Conservation (phyloP, 257 asterid genomes). For the Sherardia arvensis region DNA sequence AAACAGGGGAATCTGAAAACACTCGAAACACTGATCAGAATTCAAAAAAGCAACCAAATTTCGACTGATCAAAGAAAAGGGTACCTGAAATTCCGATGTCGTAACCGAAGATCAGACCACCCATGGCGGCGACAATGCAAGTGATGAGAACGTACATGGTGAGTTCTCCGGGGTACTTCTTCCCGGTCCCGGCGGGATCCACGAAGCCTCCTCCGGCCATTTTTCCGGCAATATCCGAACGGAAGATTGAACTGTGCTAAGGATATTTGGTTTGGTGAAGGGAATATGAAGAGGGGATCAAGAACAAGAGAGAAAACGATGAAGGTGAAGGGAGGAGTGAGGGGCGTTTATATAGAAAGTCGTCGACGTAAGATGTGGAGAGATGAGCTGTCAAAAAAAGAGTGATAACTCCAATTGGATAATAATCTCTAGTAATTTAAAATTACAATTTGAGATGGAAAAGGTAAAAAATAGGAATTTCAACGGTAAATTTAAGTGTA, state of each 20-base stretch:
- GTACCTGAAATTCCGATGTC: slow-evolving; percentile 88
- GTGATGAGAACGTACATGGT: slow-evolving; percentile 54
- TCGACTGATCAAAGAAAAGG: neutral
- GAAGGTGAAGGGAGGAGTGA: neutral
- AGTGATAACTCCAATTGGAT: neutral
- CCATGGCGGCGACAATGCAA: slow-evolving; percentile 91
- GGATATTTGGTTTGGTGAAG: neutral
- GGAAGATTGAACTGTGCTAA: neutral
- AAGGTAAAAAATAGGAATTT: neutral
- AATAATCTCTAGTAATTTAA: neutral
- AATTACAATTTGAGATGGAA: neutral
- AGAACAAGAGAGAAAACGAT: neutral
- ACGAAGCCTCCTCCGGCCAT: slow-evolving; percentile 90
- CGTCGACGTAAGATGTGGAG: slow-evolving; percentile 5
- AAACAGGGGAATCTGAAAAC: neutral
- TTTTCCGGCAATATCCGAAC: neutral
- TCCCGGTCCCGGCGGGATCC: slow-evolving; percentile 28
- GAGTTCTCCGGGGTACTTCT: slow-evolving; percentile 65
- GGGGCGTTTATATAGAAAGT: slow-evolving; percentile 27
- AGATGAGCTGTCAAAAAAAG: slow-evolving; percentile 29
- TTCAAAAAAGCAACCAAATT: neutral
- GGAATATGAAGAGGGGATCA: neutral
- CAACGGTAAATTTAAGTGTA: neutral
- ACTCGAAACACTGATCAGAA: neutral
- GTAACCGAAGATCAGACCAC: slow-evolving; percentile 83